Percentiles rank a stretch among this genome's conserved stretches.
Evolutionary conservation across 2,329 filamentous ascomycete species (phyloP).

Genomic region (Raffaelea albimanens): DNA sequence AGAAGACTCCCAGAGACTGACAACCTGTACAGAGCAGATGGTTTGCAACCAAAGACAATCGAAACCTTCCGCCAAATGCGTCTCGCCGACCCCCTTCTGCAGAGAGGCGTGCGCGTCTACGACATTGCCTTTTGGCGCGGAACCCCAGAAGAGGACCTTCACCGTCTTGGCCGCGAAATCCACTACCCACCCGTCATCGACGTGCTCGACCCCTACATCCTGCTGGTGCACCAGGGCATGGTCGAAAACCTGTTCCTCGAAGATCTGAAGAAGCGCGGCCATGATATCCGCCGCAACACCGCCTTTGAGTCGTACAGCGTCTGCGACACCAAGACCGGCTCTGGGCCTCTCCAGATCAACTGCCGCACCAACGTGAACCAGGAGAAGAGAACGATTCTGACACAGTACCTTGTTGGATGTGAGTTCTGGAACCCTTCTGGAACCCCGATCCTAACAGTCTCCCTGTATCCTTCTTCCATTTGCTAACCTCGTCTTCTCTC

Average conservation of each 20-base stretch:
- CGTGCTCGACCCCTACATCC: slow-evolving; percentile 44
- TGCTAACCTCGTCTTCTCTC: background rate
- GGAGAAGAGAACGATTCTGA: slow-evolving; percentile 33
- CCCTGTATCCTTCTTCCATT: background rate
- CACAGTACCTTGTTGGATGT: slow-evolving; percentile 61
- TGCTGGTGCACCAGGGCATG: slow-evolving; percentile 64
- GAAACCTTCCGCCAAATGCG: slow-evolving; percentile 67
- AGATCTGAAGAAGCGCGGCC: slow-evolving; percentile 55
- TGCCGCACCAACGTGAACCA: slow-evolving; percentile 42
- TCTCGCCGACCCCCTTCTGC: slow-evolving; percentile 58
- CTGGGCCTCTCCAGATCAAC: slow-evolving; percentile 38
- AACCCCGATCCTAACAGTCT: background rate
- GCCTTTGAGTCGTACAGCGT: slow-evolving; percentile 50
- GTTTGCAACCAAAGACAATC: slow-evolving; percentile 68
- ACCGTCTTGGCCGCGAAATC: slow-evolving; percentile 31
- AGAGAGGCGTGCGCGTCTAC: slow-evolving; percentile 59
- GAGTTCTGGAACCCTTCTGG: slow-evolving; percentile 12
- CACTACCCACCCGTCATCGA: slow-evolving; percentile 54
- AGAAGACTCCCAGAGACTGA: background rate
- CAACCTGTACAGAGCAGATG: slow-evolving; percentile 46
- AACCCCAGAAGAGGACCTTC: slow-evolving; percentile 42
- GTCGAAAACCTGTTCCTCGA: slow-evolving; percentile 62
- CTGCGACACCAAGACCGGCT: slow-evolving; percentile 32
- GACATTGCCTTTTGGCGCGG: slow-evolving; percentile 68
- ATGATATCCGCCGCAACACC: slow-evolving; percentile 54